phyloP scores from a whole-genome alignment of 1,284 basidiomycete species.

The Cutaneotrichosporon dermatis region DNA sequence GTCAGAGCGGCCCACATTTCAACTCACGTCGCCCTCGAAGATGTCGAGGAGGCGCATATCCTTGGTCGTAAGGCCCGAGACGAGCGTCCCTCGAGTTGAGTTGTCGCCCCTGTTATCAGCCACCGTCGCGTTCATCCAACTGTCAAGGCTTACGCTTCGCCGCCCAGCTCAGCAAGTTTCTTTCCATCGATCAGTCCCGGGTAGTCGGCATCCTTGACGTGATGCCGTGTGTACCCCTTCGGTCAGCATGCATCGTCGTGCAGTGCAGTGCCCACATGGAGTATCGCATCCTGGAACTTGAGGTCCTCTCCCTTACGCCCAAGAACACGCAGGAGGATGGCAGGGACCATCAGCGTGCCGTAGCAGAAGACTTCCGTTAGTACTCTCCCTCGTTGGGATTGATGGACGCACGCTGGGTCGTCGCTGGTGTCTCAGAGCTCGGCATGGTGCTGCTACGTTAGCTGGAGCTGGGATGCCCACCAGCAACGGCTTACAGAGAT shows the following conservation, averaged over 20 bases:
- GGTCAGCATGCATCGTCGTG: background rate
- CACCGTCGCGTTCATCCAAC: slow-evolving; percentile 31
- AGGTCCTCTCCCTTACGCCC: slow-evolving; percentile 58
- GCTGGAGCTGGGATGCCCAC: background rate
- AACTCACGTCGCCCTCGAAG: slow-evolving; percentile 61
- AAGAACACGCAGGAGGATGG: slow-evolving; percentile 62
- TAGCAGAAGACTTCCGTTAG: slow-evolving; percentile 69
- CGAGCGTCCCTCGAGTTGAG: slow-evolving; percentile 66
- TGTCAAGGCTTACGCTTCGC: slow-evolving; percentile 1
- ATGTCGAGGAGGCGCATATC: slow-evolving; percentile 64
- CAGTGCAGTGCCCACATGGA: slow-evolving; percentile 47
- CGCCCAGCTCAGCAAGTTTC: slow-evolving; percentile 19
- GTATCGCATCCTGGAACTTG: slow-evolving; percentile 56
- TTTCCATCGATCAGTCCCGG: slow-evolving; percentile 61
- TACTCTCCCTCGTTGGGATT: background rate
- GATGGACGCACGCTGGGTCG: slow-evolving; percentile 7
- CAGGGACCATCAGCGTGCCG: slow-evolving; percentile 72
- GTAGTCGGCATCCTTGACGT: slow-evolving; percentile 63
- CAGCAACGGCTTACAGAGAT: background rate
- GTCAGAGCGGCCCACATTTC: too few relatives aligned
- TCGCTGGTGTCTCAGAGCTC: background rate
- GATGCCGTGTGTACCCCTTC: slow-evolving; percentile 72
- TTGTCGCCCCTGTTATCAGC: slow-evolving; percentile 52
- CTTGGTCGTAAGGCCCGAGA: slow-evolving; percentile 58
- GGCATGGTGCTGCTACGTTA: slow-evolving; percentile 10